Base-by-base conservation (phyloP, 116 monocot species). In the Iris pallida region DNA sequence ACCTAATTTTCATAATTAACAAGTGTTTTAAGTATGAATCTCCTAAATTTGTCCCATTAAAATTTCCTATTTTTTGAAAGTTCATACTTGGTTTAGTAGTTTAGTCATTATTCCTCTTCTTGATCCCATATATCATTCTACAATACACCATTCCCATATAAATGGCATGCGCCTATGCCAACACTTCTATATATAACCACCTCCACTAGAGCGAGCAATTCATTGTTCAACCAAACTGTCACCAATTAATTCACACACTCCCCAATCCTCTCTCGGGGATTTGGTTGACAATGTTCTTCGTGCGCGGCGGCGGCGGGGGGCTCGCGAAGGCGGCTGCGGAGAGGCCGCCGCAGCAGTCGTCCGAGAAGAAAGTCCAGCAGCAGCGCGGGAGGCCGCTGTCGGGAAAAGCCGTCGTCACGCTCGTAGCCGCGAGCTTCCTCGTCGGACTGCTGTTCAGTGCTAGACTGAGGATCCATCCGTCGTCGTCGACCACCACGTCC, bases 361-460 rank as follows among this genome's bases (percentile, higher is more conserved):
- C 48, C 56, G 88, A 90, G 78, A 91, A 91, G 91, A 88, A 80
- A 71, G 53, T 61, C 7, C 47, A 82, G 11, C 53, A 12, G 65
- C 46, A 57, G 16, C 56, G 82, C 6, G 66, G 18, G 9, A 73
- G 68, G 73, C 66, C 73, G 2, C 43, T 90, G 55, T 49, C 78
- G 2, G 73, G 82, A 7, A 91, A 86, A 43, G 69, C 75, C 4
- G 42, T 88, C 8, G 14, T 61, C 8, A 55, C 57, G 17, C 79
- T 95, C 2, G 83, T 85, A 73, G 47, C 76, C 10, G 66, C 73
- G 6, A 70, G 83, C 81, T 90, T 94, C 76, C 55, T 86, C 43
- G 13, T 75, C 2, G 90, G 88, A 3, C 64, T 88, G 20, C 76
- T 94, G 30, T 72, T 86, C 41, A 83, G 72, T 18, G 59, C 72